Base-by-base conservation (phyloP, 345 rosid genomes). In the Toxicodendron radicans region DNA sequence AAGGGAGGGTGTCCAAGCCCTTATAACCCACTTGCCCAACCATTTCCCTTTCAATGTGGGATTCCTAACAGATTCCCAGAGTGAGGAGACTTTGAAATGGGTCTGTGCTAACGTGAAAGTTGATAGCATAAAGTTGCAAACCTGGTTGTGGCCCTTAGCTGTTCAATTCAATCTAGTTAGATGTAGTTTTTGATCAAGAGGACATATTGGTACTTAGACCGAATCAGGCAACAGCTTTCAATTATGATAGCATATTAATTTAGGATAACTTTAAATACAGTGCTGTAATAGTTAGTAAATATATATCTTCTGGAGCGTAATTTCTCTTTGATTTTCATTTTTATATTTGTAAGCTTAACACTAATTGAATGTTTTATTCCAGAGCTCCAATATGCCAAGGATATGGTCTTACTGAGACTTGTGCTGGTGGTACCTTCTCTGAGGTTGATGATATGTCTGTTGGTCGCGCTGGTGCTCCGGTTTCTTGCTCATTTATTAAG, bases 381-480 rank as follows among this genome's bases (percentile, higher is more conserved):
- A 96, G 99, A 81, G 95, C 97, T 83, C 98, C 99, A 58, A 96
- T 96, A 35, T 94, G 97, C 24, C 99, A 96, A 85, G 99, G 99
- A n/a, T 96, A 92, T 85, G 98, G 97, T 67, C 95, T 96, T 67
- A 96, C 98, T 20, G 99, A 96, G 87, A 93, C 97, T 51, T 92
- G 97, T 82, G 99, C 99, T 76, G 99, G 98, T 53, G 98, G 97
- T 79, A 85, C 98, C 64, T 96, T 96, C 84, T 91, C 98, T 18
- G 99, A 93, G 87, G 85, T 93, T 75, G 98, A 93, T 78, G 99
- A 96, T 85, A 66, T 89, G 75, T 89, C 99, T 4, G 95, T 93
- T 83, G 99, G 98, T 58, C 95, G 99, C 78, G 99, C 89, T 62
- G 99, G 99, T 63, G 88, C 91, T 83, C 97, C 99, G 56, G 87